A percentile compares a stretch with the other conserved stretches of the same genome.
These are phyloP conservation scores for Mycocentrospora acerina DNA, from an alignment of 2,329 filamentous ascomycete genomes.

Conservation along the genomic window DNA sequence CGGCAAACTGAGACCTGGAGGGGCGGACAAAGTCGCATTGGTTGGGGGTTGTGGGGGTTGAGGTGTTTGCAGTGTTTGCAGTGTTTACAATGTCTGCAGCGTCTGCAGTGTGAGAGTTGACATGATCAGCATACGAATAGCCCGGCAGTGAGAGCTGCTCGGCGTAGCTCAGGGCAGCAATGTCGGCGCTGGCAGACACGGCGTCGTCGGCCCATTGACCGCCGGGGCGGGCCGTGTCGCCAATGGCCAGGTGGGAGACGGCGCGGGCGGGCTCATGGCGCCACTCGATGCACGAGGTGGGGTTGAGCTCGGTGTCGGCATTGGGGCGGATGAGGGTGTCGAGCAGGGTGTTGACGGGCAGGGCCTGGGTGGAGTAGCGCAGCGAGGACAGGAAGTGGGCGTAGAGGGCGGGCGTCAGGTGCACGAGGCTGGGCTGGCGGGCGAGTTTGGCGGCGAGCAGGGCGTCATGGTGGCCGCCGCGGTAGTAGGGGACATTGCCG, in stretches of 20 bases:
- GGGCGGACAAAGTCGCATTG: constrained; percentile 56
- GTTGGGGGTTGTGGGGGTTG: no score
- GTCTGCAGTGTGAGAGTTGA: no score
- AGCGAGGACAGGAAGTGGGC: constrained; percentile 61
- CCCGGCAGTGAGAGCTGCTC: constrained; percentile 63
- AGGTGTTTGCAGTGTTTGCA: no score
- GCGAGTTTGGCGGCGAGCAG: constrained; percentile 59
- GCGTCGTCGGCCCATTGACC: constrained; percentile 63
- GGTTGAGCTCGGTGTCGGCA: constrained; percentile 58
- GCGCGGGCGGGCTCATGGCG: constrained; percentile 52
- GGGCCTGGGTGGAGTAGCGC: constrained; percentile 62
- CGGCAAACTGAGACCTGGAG: constrained; percentile 55
- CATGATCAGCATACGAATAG: constrained; percentile 60
- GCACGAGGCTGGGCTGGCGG: constrained; percentile 49
- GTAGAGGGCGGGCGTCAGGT: constrained; percentile 53
- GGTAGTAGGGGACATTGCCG: constrained; percentile 61
- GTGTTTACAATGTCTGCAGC: no score
- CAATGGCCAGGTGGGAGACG: constrained; percentile 57
- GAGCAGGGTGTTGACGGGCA: constrained; percentile 61
- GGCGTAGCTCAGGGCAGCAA: constrained; percentile 62
- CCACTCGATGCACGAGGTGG: constrained; percentile 58
- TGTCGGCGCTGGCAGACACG: constrained; percentile 55
- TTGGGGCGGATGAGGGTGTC: constrained; percentile 61
- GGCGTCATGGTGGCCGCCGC: constrained; percentile 57
- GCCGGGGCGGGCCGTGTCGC: constrained; percentile 53